Percentiles rank a stretch among this genome's conserved stretches.
These are phyloP conservation scores for Metrosideros polymorpha DNA, from an alignment of 441 rosid species.

Conservation along the genomic window DNA sequence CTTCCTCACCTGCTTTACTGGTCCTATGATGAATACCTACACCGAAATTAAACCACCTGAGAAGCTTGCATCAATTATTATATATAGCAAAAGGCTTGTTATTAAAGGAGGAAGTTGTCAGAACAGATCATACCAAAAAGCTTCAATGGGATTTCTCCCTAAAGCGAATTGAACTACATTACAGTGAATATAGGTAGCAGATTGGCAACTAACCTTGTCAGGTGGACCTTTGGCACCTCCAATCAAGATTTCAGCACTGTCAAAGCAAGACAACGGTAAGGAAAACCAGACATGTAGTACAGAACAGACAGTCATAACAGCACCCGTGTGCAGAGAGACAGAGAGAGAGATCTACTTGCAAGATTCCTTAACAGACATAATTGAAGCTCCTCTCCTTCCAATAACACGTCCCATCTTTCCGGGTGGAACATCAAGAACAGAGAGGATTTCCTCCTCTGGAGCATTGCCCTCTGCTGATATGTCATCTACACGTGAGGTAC, in stretches of 20 bases:
- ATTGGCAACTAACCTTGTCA: conserved; percentile 50
- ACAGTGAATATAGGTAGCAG: neutral
- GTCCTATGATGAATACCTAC: conserved; percentile 79
- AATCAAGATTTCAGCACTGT: conserved; percentile 76
- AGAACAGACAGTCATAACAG: neutral
- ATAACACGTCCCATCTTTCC: conserved; percentile 90
- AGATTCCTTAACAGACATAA: conserved; percentile 68
- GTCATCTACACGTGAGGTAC: conserved; percentile 29
- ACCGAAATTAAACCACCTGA: neutral
- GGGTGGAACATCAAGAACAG: conserved; percentile 73
- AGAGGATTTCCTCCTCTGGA: conserved; percentile 72
- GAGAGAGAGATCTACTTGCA: conserved; percentile 48
- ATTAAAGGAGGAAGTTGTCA: neutral
- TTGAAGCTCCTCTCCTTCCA: conserved; percentile 79
- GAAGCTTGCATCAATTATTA: neutral
- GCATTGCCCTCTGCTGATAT: conserved; percentile 25
- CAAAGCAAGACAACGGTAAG: neutral
- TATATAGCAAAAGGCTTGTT: neutral
- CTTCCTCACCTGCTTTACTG: conserved; percentile 79
- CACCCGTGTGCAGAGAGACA: neutral
- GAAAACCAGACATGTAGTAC: neutral
- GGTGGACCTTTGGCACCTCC: conserved; percentile 90
- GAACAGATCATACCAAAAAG: neutral
- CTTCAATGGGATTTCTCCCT: neutral
- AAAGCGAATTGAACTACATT: neutral